Evolutionary conservation across 805 yeast species (phyloP).

Genomic region (Saccharomycopsis sp.): DNA sequence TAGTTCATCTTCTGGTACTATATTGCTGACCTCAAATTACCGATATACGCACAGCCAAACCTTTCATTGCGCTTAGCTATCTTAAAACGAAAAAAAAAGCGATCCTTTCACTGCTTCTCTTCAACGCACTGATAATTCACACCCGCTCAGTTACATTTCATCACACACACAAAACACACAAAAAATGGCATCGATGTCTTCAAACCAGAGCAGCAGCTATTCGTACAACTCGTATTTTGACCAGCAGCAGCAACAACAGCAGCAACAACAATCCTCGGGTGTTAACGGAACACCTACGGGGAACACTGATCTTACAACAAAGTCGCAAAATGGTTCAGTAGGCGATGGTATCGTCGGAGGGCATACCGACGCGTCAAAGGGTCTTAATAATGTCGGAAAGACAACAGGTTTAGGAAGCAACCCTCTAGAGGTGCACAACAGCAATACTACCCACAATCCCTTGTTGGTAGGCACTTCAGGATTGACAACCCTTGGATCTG

Average conservation of each 20-base stretch:
- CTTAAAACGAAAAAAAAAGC: too few species aligned
- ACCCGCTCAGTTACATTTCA: too few species aligned
- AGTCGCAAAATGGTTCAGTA: neutral
- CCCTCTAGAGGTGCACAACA: too few species aligned
- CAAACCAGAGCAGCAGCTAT: slow-evolving; percentile 4
- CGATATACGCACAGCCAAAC: neutral
- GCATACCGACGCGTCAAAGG: neutral
- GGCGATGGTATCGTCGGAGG: neutral
- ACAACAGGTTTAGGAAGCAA: too few species aligned
- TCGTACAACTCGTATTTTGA: slow-evolving; percentile 7
- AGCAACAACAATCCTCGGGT: neutral
- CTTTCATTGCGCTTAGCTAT: too few species aligned
- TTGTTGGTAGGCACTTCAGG: too few species aligned
- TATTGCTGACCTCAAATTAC: neutral
- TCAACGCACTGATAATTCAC: too few species aligned
- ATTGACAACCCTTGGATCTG: neutral
- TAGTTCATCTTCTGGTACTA: neutral
- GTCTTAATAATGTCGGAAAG: neutral
- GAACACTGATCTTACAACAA: neutral
- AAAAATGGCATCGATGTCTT: slow-evolving; percentile 8
- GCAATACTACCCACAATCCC: neutral
- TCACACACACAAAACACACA: neutral
- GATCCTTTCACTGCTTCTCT: too few species aligned
- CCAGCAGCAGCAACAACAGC: slow-evolving; percentile 2
- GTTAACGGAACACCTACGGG: neutral